These are phyloP conservation scores for Cordia subcordata DNA, from an alignment of 257 asterid genomes.

Conservation along the genomic window DNA sequence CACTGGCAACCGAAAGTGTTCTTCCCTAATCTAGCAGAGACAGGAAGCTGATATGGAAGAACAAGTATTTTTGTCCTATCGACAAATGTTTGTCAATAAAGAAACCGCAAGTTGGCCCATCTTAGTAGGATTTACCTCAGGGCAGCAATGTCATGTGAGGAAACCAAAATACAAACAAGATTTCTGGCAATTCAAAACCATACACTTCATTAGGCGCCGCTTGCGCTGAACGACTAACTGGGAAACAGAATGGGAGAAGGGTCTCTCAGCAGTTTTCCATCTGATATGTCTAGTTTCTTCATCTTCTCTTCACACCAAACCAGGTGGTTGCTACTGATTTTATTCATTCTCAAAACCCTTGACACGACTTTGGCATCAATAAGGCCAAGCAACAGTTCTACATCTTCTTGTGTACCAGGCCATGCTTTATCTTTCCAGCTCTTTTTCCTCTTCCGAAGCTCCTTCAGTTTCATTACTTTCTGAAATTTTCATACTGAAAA, in stretches of 20 bases:
- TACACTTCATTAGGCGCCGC: not conserved
- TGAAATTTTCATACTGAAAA: slow-evolving; percentile 29
- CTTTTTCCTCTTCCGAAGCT: slow-evolving; percentile 58
- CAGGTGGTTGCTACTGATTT: slow-evolving; percentile 59
- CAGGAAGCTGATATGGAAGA: not conserved
- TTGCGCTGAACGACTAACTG: slow-evolving; percentile 20
- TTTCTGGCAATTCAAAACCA: not conserved
- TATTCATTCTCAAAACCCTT: slow-evolving; percentile 59
- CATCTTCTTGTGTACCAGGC: slow-evolving; percentile 52
- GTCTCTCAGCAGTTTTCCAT: slow-evolving; percentile 76
- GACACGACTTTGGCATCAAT: slow-evolving; percentile 60
- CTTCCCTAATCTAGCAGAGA: not conserved
- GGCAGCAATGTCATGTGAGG: not conserved
- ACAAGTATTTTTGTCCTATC: not conserved
- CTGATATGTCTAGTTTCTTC: slow-evolving; percentile 52
- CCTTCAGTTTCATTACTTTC: slow-evolving; percentile 79
- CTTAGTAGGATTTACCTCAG: not conserved
- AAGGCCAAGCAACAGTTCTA: slow-evolving; percentile 60
- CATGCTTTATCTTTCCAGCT: slow-evolving; percentile 61
- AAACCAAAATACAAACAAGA: not conserved
- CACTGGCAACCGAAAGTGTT: not conserved
- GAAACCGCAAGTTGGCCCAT: not conserved
- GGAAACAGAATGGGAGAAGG: slow-evolving; percentile 80
- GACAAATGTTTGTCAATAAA: not conserved
- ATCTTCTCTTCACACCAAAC: slow-evolving; percentile 90